These are phyloP conservation scores for Jasminum sambac DNA, from an alignment of 257 asterid genomes.

Conservation along the genomic window DNA sequence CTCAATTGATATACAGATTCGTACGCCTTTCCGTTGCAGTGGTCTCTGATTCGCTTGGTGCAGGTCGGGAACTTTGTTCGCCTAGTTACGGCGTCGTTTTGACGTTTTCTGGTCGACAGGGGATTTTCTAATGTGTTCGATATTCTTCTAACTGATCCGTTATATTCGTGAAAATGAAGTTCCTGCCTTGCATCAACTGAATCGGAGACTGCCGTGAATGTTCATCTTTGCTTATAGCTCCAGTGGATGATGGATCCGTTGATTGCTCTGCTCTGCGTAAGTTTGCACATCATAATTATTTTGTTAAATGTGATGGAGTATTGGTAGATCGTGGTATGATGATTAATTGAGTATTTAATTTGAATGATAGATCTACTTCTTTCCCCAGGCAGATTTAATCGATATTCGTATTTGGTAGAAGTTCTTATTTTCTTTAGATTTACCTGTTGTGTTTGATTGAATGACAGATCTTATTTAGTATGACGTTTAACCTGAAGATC, in stretches of 20 bases:
- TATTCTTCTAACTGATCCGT: background rate
- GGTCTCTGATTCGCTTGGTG: conserved; percentile 72
- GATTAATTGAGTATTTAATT: background rate
- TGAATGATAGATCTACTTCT: background rate
- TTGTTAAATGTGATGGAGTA: background rate
- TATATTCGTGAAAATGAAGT: conserved; percentile 25
- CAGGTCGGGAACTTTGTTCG: conserved; percentile 50
- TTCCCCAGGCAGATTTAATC: background rate
- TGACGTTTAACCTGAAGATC: background rate
- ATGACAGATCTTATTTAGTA: background rate
- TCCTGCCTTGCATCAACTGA: conserved; percentile 75
- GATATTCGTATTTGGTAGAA: background rate
- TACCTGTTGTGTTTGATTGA: background rate
- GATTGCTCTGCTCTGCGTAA: background rate
- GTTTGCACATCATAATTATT: background rate
- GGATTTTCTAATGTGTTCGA: background rate
- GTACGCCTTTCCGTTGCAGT: conserved; percentile 32
- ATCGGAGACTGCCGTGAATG: conserved; percentile 53
- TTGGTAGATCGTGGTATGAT: background rate
- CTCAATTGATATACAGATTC: background rate
- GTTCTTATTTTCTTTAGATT: background rate
- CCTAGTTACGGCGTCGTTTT: background rate
- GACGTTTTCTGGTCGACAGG: background rate
- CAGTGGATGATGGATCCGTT: background rate
- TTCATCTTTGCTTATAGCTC: background rate